Percentiles rank a stretch among this genome's conserved stretches.
Evolutionary conservation across 129 eudicot species (phyloP).

Genomic region (Dittrichia graveolens): DNA sequence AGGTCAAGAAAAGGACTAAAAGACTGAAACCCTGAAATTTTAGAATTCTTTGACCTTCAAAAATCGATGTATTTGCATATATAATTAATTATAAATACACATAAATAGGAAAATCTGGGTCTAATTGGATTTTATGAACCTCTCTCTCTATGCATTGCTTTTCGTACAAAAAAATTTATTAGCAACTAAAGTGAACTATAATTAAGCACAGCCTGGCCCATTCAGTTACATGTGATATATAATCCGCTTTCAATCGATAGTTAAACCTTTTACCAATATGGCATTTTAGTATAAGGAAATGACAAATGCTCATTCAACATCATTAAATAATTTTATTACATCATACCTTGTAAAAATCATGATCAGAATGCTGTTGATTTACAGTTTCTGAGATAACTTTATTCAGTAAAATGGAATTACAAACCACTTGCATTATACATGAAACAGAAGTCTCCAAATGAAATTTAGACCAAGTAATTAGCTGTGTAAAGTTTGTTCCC

Average conservation of each 20-base stretch:
- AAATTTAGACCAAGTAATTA: neutral
- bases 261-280: conserved; percentile 9
- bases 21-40: neutral
- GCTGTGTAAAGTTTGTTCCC: neutral
- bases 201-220: conserved; percentile 31
- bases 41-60: too few relatives aligned
- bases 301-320: neutral
- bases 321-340: conserved; percentile 7
- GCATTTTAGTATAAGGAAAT: neutral
- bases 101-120: neutral
- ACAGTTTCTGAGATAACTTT: neutral
- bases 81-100: neutral
- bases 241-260: neutral
- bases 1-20: neutral
- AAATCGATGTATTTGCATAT: too few relatives aligned
- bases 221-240: conserved; percentile 31
- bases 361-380: neutral
- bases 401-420: neutral
- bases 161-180: conserved; percentile 21
- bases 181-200: conserved; percentile 27
- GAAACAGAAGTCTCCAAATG: conserved; percentile 6
- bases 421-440: neutral
- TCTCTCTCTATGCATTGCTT: neutral
- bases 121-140: neutral
- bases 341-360: conserved; percentile 5